Evolutionary conservation across 176 grass and related monocot species (phyloP).

Genomic region (Miscanthus lutarioriparius): DNA sequence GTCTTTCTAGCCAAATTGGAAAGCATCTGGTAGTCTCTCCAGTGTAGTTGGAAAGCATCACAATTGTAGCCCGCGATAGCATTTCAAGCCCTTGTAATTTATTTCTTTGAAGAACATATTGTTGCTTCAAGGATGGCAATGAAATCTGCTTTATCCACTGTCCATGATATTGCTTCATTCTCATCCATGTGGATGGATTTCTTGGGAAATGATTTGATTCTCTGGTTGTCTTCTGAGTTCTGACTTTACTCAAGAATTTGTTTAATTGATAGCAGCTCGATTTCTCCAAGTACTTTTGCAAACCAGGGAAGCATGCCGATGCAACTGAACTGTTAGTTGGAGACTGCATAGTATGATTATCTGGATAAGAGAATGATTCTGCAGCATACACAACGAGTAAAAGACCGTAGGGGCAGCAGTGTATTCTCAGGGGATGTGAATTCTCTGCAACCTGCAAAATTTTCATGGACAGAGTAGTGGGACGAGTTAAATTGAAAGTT

Average conservation of each 20-base stretch:
- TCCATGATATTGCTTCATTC: background rate
- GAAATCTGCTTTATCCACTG: background rate
- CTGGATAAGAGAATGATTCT: background rate
- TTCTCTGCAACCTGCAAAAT: slow-evolving; percentile 20
- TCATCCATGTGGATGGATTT: background rate
- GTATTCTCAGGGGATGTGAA: background rate
- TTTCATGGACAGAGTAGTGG: background rate
- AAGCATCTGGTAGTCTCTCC: background rate
- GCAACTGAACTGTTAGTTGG: background rate
- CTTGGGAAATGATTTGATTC: background rate
- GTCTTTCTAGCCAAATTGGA: background rate
- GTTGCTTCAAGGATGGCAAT: background rate
- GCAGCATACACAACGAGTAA: background rate
- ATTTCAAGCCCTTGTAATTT: background rate
- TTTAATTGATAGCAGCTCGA: background rate
- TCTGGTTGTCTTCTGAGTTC: background rate
- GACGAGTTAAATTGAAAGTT: background rate
- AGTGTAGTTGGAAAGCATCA: background rate
- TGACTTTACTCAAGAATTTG: background rate
- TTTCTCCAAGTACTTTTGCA: slow-evolving; percentile 2
- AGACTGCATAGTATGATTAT: background rate
- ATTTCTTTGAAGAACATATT: background rate
- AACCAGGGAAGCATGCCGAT: background rate
- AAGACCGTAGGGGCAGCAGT: background rate
- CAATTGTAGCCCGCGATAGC: background rate